Conservation (phyloP, 129 eudicot species). For the Logfia minima region DNA sequence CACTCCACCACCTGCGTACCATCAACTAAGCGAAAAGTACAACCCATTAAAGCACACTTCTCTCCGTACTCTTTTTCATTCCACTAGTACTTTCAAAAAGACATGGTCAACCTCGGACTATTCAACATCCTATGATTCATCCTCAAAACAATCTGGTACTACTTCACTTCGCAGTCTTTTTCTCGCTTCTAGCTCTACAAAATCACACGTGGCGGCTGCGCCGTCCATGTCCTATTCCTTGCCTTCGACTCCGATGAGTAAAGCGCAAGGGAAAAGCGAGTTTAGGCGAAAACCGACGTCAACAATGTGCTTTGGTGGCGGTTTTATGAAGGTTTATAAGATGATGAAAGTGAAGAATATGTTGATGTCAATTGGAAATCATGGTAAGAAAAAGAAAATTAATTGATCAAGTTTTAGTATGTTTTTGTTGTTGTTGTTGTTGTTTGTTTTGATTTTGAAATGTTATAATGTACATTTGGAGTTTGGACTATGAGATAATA, state of each 20-base stretch:
- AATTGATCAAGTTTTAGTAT: background rate
- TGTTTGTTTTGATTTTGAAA: no score
- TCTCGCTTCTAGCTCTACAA: conserved; percentile 27
- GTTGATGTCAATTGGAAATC: conserved; percentile 45
- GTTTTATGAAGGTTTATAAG: conserved; percentile 20
- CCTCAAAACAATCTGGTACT: background rate
- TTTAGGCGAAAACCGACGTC: conserved; percentile 23
- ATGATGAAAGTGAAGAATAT: conserved; percentile 45
- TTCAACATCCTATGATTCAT: conserved; percentile 7
- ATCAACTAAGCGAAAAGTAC: background rate
- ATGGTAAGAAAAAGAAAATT: conserved; percentile 22
- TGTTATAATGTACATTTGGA: no score
- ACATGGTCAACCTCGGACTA: conserved; percentile 22
- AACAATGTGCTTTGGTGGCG: conserved; percentile 48
- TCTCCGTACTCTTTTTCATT: conserved; percentile 38
- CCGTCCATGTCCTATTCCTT: conserved; percentile 30
- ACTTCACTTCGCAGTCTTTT: conserved; percentile 33
- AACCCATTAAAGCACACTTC: conserved; percentile 28
- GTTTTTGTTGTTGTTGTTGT: background rate
- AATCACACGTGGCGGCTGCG: background rate
- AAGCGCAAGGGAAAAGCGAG: conserved; percentile 3
- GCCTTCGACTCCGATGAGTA: conserved; percentile 35
- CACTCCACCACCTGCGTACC: conserved; percentile 67
- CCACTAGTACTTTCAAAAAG: conserved; percentile 13
- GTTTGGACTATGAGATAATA: background rate